Base-by-base conservation (phyloP, 1,284 basidiomycete genomes). In the Heterobasidion annosum region DNA sequence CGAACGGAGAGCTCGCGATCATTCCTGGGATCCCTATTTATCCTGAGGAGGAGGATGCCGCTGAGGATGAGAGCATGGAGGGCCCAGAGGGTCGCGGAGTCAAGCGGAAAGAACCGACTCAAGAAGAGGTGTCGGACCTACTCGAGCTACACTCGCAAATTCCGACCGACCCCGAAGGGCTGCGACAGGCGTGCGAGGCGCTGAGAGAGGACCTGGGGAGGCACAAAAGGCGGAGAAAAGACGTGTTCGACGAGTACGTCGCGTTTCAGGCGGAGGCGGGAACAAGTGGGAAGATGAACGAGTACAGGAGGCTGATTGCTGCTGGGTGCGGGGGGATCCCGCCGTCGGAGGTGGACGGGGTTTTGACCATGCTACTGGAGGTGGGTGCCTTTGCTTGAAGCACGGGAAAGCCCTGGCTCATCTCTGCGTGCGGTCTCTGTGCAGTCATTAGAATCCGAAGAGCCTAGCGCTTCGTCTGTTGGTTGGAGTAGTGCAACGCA, bases 251-350 rank as follows among this genome's bases (percentile, higher is more conserved):
- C 48, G 79, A 83, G 58, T 72, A 91, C 59, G 89, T 90, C 34
- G 81, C 77, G 53, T 86, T 88, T 65, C 91, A 93, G 67, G 87
- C 91, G 16, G 91, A 93, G 70, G 85, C 90, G 12, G 93, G 93
- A 6, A 96, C 93, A 1, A 84, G 87, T 34, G 91, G 90, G 19
- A 79, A 85, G 58, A 93, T 97, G 82, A 78, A 82, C 1, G 88
- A 94, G 61, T 98, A 97, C 67, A 76, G 93, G 59, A 77, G 85
- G 58, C 70, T 97, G 53, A 92, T 97, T 62, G 86, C 88, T 16
- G 83, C 91, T 10, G 92, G 91, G 0, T 93, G 91, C 68, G 90
- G 91, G n/a, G 91, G 91, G 0, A 79, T 95, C n/a, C 79, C 85
- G 1, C 78, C 85, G 1, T 76, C 83, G 33, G 92, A 96, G 61